Evolutionary conservation across 495 filamentous ascomycete species (phyloP).

Genomic region (Oidiodendron maius): DNA sequence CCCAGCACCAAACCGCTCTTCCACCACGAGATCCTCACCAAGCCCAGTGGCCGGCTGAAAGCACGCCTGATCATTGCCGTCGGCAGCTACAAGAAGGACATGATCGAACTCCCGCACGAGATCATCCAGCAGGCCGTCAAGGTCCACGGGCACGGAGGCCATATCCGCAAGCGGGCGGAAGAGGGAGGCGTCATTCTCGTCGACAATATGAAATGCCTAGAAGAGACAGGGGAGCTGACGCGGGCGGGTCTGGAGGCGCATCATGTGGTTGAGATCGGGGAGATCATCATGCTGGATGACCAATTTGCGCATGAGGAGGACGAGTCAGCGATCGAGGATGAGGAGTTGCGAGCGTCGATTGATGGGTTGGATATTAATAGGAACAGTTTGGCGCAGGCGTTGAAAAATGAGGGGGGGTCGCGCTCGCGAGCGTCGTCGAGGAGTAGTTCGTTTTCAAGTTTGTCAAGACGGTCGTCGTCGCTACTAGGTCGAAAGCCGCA

Average conservation of each 20-base stretch:
- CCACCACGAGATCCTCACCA: constrained; percentile 52
- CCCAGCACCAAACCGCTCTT: constrained; percentile 42
- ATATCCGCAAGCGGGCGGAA: constrained; percentile 65
- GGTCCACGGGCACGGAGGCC: constrained; percentile 38
- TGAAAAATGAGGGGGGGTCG: constrained; percentile 4
- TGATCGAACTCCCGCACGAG: constrained; percentile 78
- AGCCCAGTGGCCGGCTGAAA: constrained; percentile 62
- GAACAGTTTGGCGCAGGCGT: constrained; percentile 11
- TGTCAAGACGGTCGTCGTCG: constrained; percentile 4
- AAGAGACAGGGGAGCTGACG: constrained; percentile 86
- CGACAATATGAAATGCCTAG: constrained; percentile 73
- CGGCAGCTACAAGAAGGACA: constrained; percentile 76
- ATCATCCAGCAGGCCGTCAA: constrained; percentile 65
- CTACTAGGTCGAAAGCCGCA: background rate
- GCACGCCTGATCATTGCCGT: constrained; percentile 75
- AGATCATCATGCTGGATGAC: constrained; percentile 68
- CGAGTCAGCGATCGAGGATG: constrained; percentile 6
- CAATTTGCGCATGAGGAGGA: constrained; percentile 20
- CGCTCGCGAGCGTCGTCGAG: constrained; percentile 9
- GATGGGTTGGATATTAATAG: background rate
- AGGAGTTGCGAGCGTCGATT: background rate
- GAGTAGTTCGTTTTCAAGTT: constrained; percentile 10
- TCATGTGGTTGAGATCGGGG: constrained; percentile 81
- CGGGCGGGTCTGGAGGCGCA: constrained; percentile 63
- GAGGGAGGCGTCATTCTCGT: constrained; percentile 76